phyloP scores from a whole-genome alignment of 2,329 filamentous ascomycete genomes.

The Didymella arachidicola region DNA sequence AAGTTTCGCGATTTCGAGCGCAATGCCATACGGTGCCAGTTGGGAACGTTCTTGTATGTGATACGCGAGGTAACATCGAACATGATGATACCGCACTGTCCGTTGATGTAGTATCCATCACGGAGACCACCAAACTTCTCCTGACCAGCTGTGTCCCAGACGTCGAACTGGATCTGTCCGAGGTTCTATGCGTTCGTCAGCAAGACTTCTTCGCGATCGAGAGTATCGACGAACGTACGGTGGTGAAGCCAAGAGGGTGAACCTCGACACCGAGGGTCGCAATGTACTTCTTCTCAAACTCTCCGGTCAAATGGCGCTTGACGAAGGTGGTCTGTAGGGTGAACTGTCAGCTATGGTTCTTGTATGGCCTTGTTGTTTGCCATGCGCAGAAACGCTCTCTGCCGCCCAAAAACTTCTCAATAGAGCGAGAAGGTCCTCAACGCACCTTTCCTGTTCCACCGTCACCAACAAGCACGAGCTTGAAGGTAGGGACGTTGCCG shows the following conservation, averaged over 20 bases:
- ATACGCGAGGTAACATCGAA: constrained; percentile 99
- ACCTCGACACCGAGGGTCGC: constrained; percentile 99
- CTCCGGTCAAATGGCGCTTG: constrained; percentile 99
- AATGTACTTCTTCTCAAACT: constrained; percentile 99
- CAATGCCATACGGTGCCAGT: constrained; percentile 92
- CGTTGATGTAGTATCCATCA: constrained; percentile 99
- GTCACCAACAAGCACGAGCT: constrained; percentile 99
- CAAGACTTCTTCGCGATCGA: constrained; percentile 20
- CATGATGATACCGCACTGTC: constrained; percentile 99
- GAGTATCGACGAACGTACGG: constrained; percentile 69
- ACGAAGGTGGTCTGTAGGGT: constrained; percentile 90
- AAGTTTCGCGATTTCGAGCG: background rate
- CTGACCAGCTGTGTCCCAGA: constrained; percentile 98
- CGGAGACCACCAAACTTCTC: constrained; percentile 99
- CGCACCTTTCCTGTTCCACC: constrained; percentile 99
- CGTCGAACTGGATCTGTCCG: constrained; percentile 96
- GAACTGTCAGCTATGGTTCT: constrained; percentile 33
- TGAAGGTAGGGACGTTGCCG: constrained; percentile 85
- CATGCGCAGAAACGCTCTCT: constrained; percentile 9
- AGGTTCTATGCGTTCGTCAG: constrained; percentile 70
- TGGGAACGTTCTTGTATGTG: constrained; percentile 99
- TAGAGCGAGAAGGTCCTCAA: constrained; percentile 1
- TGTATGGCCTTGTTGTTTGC: constrained; percentile 9
- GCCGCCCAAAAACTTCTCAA: constrained; percentile 1
- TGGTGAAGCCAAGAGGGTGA: constrained; percentile 96